These are phyloP conservation scores for Heliosperma pusillum DNA, from an alignment of 148 eudicot species.

Conservation along the genomic window DNA sequence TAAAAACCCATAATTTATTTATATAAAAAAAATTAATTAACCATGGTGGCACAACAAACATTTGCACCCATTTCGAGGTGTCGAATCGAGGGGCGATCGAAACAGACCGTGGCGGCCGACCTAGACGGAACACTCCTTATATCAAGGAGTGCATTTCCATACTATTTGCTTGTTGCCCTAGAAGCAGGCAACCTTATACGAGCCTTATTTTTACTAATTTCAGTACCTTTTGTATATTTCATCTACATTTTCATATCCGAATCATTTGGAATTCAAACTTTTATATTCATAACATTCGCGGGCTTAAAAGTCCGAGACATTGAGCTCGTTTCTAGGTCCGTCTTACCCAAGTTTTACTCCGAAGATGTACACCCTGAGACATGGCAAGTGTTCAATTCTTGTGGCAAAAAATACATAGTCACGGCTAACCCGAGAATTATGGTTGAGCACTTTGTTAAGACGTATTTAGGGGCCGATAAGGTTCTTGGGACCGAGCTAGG, in stretches of 20 bases:
- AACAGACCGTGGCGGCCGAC: constrained; percentile 59
- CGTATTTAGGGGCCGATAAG: constrained; percentile 29
- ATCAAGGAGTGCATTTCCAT: constrained; percentile 56
- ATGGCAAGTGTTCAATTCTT: constrained; percentile 25
- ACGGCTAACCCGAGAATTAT: constrained; percentile 49
- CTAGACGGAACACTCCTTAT: constrained; percentile 71
- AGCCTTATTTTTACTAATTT: constrained; percentile 42
- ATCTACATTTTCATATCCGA: constrained; percentile 49
- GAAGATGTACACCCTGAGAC: constrained; percentile 35
- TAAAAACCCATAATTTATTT: too few relatives aligned
- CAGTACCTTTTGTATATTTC: constrained; percentile 50
- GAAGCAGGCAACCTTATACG: constrained; percentile 71
- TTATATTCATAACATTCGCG: constrained; percentile 57
- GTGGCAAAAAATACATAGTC: constrained; percentile 28
- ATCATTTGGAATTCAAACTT: constrained; percentile 36
- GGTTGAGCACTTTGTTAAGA: constrained; percentile 37
- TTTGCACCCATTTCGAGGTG: constrained; percentile 48
- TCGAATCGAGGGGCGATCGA: constrained; percentile 38
- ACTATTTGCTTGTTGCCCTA: constrained; percentile 60
- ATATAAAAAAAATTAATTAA: too few relatives aligned
- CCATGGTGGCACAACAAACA: constrained; percentile 37
- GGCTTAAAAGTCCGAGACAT: constrained; percentile 54
- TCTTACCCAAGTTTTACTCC: constrained; percentile 37
- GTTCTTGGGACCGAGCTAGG: constrained; percentile 33
- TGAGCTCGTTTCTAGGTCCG: constrained; percentile 61